Evolutionary conservation across 306 rosid genomes (phyloP).

Genomic region (Vachellia collinsii): DNA sequence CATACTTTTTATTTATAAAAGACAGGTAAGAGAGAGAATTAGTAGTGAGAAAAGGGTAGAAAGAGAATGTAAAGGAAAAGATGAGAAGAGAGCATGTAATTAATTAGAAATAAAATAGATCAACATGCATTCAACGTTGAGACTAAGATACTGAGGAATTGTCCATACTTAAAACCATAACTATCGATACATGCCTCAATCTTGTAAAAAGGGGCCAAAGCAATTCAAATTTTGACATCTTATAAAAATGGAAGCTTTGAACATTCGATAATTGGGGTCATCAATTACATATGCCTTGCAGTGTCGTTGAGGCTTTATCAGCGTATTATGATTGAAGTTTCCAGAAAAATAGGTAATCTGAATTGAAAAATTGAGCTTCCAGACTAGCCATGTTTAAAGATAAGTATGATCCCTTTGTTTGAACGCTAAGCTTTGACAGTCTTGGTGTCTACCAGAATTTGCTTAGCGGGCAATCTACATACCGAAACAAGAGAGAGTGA

Average conservation of each 20-base stretch:
- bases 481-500: conserved; percentile 5
- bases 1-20: too few species aligned
- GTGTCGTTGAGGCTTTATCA: background rate
- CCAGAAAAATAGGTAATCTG: background rate
- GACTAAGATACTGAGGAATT: too few species aligned
- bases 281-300: background rate
- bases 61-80: too few species aligned
- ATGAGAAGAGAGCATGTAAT: too few species aligned
- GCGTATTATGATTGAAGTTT: background rate
- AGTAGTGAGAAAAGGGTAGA: too few species aligned
- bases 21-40: too few species aligned
- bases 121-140: too few species aligned
- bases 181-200: too few species aligned
- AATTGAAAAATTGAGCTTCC: conserved; percentile 32
- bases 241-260: background rate
- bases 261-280: background rate
- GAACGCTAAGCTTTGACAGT: conserved; percentile 43
- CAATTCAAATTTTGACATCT: too few species aligned
- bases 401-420: conserved; percentile 42
- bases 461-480: conserved; percentile 47
- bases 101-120: too few species aligned
- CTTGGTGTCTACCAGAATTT: conserved; percentile 37
- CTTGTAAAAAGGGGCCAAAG: too few species aligned
- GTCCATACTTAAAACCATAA: too few species aligned
- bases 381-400: conserved; percentile 23